phyloP scores from a whole-genome alignment of 768 basidiomycete species.

The Calocera viscosa region DNA sequence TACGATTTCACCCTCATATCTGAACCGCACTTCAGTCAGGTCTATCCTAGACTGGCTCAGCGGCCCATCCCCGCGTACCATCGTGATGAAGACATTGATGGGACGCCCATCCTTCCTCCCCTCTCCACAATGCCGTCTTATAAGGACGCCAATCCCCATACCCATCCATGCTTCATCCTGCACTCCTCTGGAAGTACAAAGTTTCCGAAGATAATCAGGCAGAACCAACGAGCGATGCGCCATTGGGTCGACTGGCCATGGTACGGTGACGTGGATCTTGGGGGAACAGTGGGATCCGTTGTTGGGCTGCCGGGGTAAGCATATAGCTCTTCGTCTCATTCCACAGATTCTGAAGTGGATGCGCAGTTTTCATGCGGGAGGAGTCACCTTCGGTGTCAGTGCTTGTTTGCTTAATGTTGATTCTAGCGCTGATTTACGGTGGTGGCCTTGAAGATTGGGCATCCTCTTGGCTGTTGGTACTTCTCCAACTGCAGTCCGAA shows the following conservation, averaged over 20 bases:
- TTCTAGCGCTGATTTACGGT: not conserved
- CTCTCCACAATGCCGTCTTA: not conserved
- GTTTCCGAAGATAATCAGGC: not conserved
- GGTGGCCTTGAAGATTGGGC: not conserved
- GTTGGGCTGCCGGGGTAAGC: not conserved
- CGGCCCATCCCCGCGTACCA: not conserved
- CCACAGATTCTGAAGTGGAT: no score
- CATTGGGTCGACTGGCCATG: not conserved
- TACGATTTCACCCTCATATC: not conserved
- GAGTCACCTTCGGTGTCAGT: not conserved
- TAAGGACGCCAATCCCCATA: not conserved
- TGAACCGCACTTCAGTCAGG: not conserved
- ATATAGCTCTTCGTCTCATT: no score
- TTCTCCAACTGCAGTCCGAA: not conserved
- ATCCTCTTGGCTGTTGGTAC: not conserved
- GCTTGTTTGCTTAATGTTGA: not conserved
- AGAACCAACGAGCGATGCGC: not conserved
- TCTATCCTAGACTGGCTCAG: not conserved
- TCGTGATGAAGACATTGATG: not conserved
- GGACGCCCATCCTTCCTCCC: not conserved
- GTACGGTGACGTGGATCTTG: not conserved
- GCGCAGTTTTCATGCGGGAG: not conserved
- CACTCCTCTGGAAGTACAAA: not conserved
- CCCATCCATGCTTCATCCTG: slow-evolving; percentile 1
- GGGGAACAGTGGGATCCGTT: not conserved